phyloP scores from a whole-genome alignment of 805 yeast genomes.

The Yarrowia sp. region DNA sequence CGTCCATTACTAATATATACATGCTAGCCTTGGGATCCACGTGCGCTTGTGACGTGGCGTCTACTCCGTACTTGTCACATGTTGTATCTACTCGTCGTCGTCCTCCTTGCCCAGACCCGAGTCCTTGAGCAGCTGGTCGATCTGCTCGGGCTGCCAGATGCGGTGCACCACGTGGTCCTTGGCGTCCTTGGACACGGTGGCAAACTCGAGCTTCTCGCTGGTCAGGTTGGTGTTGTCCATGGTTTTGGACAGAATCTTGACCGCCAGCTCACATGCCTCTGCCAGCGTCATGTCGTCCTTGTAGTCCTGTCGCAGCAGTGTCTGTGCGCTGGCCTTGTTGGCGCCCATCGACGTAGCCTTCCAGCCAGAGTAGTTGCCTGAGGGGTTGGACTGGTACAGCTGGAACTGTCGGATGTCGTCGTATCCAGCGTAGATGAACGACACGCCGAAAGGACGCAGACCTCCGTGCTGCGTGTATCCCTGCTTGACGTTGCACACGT shows the following conservation, averaged over 20 bases:
- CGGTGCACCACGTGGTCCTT: constrained; percentile 66
- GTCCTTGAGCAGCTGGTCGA: constrained; percentile 73
- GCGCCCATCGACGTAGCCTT: constrained; percentile 97
- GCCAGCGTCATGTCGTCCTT: constrained; percentile 70
- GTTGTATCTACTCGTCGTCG: constrained; percentile 54
- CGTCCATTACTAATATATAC: constrained; percentile 19
- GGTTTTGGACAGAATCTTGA: constrained; percentile 91
- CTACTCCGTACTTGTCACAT: too few relatives aligned
- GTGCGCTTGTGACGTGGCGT: background rate
- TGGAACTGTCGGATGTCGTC: constrained; percentile 91
- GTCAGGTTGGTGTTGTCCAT: constrained; percentile 87
- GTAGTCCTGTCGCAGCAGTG: constrained; percentile 92
- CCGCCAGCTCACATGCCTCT: constrained; percentile 85
- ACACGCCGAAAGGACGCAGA: constrained; percentile 96
- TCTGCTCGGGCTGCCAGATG: constrained; percentile 81
- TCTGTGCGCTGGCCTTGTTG: constrained; percentile 94
- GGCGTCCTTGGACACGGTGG: constrained; percentile 66
- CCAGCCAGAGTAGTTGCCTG: constrained; percentile 99
- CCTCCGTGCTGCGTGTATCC: constrained; percentile 99
- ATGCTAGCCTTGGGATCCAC: background rate
- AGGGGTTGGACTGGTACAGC: constrained; percentile 92
- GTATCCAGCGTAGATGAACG: constrained; percentile 93
- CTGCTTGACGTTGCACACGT: constrained; percentile 91
- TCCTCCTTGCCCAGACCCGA: constrained; percentile 71
- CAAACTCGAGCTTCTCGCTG: constrained; percentile 89